These are phyloP conservation scores for Phytophthora pinifolia DNA, from an alignment of 352 stramenopile species.

Conservation along the genomic window DNA sequence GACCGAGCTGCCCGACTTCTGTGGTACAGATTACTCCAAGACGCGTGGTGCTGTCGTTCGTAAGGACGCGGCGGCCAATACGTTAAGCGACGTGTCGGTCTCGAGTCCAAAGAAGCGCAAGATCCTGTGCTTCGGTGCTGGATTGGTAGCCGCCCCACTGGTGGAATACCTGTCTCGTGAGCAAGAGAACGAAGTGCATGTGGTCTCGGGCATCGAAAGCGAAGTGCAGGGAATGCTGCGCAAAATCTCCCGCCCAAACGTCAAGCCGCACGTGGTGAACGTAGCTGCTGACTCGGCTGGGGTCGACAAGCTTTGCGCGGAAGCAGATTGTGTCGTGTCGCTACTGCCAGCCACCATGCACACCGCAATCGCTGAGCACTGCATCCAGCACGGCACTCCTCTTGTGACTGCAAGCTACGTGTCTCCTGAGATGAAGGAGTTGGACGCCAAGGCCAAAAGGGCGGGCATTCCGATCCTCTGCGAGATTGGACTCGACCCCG, in stretches of 20 bases:
- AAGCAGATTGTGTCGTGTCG: conserved; percentile 93
- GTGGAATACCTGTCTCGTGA: conserved; percentile 87
- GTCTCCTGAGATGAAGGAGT: conserved; percentile 89
- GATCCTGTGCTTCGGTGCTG: conserved; percentile 87
- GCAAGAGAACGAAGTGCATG: conserved; percentile 62
- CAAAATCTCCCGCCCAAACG: conserved; percentile 65
- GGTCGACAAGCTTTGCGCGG: conserved; percentile 66
- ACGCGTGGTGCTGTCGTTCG: conserved; percentile 39
- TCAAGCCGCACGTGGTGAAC: conserved; percentile 81
- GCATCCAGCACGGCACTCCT: conserved; percentile 83
- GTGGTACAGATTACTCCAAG: conserved; percentile 75
- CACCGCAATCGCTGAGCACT: conserved; percentile 84
- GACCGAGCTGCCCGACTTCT: conserved; percentile 79
- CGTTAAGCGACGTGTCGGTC: conserved; percentile 41
- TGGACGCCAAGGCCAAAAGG: conserved; percentile 73
- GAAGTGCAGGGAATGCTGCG: conserved; percentile 70
- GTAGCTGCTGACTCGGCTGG: conserved; percentile 46
- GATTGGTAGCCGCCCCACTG: conserved; percentile 80
- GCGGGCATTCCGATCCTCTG: conserved; percentile 93
- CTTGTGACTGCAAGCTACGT: conserved; percentile 97
- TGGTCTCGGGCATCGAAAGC: conserved; percentile 72
- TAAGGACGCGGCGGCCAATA: conserved; percentile 60
- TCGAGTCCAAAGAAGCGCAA: conserved; percentile 70
- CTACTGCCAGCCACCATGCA: conserved; percentile 95
- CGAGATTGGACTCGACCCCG: conserved; percentile 95